Percentiles rank a stretch among this genome's conserved stretches.
Evolutionary conservation across 1,139 yeast species (phyloP).

Genomic region (Sugiyamaella pinicola): DNA sequence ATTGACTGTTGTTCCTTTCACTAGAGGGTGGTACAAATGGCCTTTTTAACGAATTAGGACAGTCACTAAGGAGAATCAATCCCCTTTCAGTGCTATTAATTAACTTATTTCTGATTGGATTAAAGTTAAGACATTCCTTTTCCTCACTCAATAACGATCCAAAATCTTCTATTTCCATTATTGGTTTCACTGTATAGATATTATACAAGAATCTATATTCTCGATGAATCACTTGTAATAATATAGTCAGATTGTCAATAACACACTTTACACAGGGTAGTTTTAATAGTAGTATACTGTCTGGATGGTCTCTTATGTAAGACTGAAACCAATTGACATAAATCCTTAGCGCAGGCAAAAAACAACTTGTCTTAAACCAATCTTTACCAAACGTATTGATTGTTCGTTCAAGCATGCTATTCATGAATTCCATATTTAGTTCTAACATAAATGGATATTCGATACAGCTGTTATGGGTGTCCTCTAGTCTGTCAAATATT

Average conservation of each 20-base stretch:
- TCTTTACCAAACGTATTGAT: neutral
- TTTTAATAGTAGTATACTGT: neutral
- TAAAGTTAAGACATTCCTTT: slow-evolving; percentile 3
- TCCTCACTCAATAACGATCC: slow-evolving; percentile 4
- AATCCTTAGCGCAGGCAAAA: slow-evolving; percentile 12
- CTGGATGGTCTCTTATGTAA: neutral
- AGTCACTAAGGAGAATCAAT: neutral
- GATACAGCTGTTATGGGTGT: neutral
- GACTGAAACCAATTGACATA: slow-evolving; percentile 10
- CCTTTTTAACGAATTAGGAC: neutral
- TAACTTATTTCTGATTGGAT: neutral
- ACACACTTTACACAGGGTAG: neutral
- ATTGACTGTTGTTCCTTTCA: too few relatives aligned
- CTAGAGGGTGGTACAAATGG: too few relatives aligned
- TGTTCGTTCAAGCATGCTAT: neutral
- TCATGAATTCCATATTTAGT: neutral
- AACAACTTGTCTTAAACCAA: neutral
- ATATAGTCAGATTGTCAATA: neutral
- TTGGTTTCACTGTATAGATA: neutral
- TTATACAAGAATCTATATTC: neutral
- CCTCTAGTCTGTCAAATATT: neutral
- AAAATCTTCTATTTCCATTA: neutral
- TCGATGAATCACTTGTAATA: neutral
- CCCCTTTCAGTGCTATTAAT: neutral
- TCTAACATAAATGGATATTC: neutral